Conservation (phyloP, 2,329 filamentous ascomycete species). For the Claviceps humidiphila region DNA sequence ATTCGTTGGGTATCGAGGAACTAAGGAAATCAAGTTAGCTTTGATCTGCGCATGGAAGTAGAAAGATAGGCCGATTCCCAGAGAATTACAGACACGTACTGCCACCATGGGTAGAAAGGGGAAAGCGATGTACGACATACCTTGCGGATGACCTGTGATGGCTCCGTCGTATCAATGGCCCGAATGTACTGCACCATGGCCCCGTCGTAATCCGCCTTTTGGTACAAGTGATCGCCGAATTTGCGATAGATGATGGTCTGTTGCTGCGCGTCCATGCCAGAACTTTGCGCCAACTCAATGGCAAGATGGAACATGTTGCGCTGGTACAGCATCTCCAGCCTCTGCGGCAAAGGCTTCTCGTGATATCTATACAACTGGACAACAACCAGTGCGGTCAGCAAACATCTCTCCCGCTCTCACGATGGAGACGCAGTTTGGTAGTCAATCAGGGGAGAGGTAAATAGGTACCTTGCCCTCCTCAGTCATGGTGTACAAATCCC, state of each 20-base stretch:
- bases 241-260: constrained; percentile 86
- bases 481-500: constrained; percentile 77
- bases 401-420: not conserved
- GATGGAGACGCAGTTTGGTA: not conserved
- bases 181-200: constrained; percentile 99
- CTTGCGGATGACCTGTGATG: constrained; percentile 91
- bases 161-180: constrained; percentile 91
- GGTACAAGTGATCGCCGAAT: constrained; percentile 89
- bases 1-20: constrained; percentile 96
- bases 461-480: constrained; percentile 70
- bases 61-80: not conserved
- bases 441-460: no score
- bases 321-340: constrained; percentile 86
- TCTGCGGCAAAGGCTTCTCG: constrained; percentile 80
- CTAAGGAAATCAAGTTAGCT: constrained; percentile 29
- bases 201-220: constrained; percentile 89
- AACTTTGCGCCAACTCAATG: constrained; percentile 84
- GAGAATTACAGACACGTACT: no score
- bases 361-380: constrained; percentile 69
- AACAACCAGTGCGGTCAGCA: not conserved
- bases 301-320: constrained; percentile 85
- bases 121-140: constrained; percentile 26
- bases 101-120: not conserved
- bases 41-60: not conserved
- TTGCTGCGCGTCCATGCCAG: constrained; percentile 64